Percentiles rank a stretch among this genome's conserved stretches.
phyloP scores from a whole-genome alignment of 352 stramenopile genomes.

The Globisporangium solare region DNA sequence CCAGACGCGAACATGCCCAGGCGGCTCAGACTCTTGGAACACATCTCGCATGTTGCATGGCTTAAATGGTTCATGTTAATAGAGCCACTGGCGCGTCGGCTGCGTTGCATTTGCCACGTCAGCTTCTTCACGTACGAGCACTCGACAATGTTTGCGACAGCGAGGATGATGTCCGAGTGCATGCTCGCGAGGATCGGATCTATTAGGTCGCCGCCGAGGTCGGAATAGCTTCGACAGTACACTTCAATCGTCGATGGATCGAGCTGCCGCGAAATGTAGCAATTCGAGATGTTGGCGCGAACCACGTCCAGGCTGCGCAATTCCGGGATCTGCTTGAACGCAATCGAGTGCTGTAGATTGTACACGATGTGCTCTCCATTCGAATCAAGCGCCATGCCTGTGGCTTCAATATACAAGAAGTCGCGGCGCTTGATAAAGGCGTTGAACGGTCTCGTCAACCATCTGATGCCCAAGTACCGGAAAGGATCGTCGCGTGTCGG shows the following conservation, averaged over 20 bases:
- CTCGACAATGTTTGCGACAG: constrained; percentile 28
- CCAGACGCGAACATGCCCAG: constrained; percentile 31
- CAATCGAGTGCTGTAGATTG: constrained; percentile 13
- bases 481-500: constrained; percentile 46
- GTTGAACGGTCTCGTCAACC: constrained; percentile 25
- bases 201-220: constrained; percentile 34
- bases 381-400: constrained; percentile 13
- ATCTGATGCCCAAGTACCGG: constrained; percentile 47
- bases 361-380: constrained; percentile 13
- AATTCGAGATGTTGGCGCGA: constrained; percentile 41
- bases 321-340: constrained; percentile 11
- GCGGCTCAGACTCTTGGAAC: constrained; percentile 27
- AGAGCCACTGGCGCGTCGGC: constrained; percentile 11
- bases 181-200: constrained; percentile 25
- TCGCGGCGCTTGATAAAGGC: constrained; percentile 37
- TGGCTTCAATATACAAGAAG: constrained; percentile 19
- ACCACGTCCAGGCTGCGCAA: constrained; percentile 27
- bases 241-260: constrained; percentile 36
- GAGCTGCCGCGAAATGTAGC: constrained; percentile 42
- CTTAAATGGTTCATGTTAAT: not conserved
- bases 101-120: constrained; percentile 25
- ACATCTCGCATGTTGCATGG: constrained; percentile 20
- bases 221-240: constrained; percentile 39
- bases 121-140: constrained; percentile 55
- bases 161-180: constrained; percentile 19